Conservation (phyloP, 2,329 filamentous ascomycete genomes). For the Aspergillus nomiae region DNA sequence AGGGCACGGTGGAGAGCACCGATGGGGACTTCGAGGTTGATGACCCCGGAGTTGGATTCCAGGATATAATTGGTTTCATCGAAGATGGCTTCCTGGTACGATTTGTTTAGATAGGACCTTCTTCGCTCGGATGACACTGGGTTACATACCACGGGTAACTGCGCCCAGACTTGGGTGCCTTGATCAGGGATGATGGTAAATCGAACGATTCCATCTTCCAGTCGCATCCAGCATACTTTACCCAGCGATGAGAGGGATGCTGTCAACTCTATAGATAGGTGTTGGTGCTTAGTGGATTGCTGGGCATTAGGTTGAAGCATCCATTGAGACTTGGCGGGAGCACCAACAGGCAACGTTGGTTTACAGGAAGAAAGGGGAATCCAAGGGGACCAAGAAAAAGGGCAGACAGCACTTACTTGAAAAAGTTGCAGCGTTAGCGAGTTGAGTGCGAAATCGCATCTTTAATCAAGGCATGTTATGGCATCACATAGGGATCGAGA, state of each 20-base stretch:
- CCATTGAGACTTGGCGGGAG: not conserved
- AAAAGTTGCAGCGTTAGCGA: slow-evolving; percentile 45
- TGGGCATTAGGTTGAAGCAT: not conserved
- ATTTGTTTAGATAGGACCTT: not conserved
- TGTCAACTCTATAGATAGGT: slow-evolving; percentile 55
- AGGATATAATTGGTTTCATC: slow-evolving; percentile 74
- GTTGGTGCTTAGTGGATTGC: slow-evolving; percentile 10
- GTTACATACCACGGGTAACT: slow-evolving; percentile 49
- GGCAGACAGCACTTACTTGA: slow-evolving; percentile 46
- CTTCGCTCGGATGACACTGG: not conserved
- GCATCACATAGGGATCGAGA: not conserved
- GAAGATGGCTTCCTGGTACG: slow-evolving; percentile 74
- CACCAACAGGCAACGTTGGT: not conserved
- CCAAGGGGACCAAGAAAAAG: not conserved
- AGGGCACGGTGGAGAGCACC: slow-evolving; percentile 85
- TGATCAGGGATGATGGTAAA: slow-evolving; percentile 96
- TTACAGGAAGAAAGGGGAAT: not conserved
- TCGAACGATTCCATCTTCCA: slow-evolving; percentile 82
- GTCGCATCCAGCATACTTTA: slow-evolving; percentile 85
- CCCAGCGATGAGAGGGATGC: slow-evolving; percentile 67
- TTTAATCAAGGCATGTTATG: slow-evolving; percentile 11
- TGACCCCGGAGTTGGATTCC: slow-evolving; percentile 87
- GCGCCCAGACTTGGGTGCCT: slow-evolving; percentile 96
- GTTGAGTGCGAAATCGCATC: slow-evolving; percentile 38
- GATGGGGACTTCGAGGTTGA: slow-evolving; percentile 96